phyloP scores from a whole-genome alignment of 225 moss, liverwort and hornwort species.

The Polytrichum formosum region DNA sequence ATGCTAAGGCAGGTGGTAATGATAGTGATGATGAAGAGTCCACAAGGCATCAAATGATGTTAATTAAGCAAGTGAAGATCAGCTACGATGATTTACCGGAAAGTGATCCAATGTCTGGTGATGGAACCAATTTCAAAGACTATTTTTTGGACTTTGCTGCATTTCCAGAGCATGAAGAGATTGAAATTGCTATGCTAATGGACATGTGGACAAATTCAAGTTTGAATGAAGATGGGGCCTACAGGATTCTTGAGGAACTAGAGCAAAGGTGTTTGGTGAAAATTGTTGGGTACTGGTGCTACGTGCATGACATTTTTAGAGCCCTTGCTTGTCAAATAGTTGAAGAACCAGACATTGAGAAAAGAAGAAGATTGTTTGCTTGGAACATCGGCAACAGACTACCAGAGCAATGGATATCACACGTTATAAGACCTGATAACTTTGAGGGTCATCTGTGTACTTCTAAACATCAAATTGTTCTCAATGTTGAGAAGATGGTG shows the following conservation, averaged over 20 bases:
- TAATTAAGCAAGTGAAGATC: slow-evolving; percentile 30
- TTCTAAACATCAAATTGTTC: too few species aligned
- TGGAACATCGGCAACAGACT: slow-evolving; percentile 21
- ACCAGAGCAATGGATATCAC: slow-evolving; percentile 20
- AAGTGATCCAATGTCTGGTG: neutral
- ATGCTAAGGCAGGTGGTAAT: neutral
- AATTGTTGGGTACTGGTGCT: slow-evolving; percentile 41
- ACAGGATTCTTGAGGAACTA: slow-evolving; percentile 32
- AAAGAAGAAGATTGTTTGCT: slow-evolving; percentile 29
- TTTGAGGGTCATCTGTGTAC: neutral
- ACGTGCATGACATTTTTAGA: slow-evolving; percentile 44
- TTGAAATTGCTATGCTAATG: slow-evolving; percentile 38
- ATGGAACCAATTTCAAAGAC: slow-evolving; percentile 24
- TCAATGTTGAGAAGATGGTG: slow-evolving; percentile 33
- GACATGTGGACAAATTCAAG: slow-evolving; percentile 47
- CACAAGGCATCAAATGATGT: slow-evolving; percentile 3
- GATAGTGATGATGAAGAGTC: slow-evolving; percentile 6
- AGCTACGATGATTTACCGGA: slow-evolving; percentile 48
- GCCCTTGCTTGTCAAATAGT: slow-evolving; percentile 20
- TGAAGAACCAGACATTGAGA: neutral
- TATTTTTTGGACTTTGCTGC: slow-evolving; percentile 42
- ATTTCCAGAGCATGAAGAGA: slow-evolving; percentile 39
- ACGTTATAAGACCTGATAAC: neutral
- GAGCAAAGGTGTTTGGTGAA: slow-evolving; percentile 41
- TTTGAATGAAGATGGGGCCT: slow-evolving; percentile 31